Percentiles rank a stretch among this genome's conserved stretches.
Conservation (phyloP, 768 basidiomycete genomes). For the Rhodosporidiobolus sp. region DNA sequence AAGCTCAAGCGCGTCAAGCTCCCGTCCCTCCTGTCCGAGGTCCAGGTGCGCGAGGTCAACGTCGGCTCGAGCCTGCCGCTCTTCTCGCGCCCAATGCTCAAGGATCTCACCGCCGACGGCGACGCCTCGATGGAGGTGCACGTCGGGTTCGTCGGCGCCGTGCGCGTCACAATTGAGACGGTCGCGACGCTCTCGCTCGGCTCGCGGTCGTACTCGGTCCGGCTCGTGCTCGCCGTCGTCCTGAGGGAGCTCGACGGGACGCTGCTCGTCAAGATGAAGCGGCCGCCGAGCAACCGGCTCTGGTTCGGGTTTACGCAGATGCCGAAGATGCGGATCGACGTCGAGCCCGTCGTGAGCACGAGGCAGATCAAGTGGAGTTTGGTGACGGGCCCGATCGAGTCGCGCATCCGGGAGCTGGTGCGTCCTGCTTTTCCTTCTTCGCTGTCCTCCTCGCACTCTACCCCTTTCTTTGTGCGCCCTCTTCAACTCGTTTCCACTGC, state of each 20-base stretch:
- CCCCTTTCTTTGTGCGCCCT: not conserved
- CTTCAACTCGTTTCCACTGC: not conserved
- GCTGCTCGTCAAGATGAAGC: conserved; percentile 73
- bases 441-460: no score
- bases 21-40: conserved; percentile 76
- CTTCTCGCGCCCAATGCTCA: conserved; percentile 95
- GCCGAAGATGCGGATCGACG: conserved; percentile 79
- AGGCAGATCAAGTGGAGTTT: conserved; percentile 91
- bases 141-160: conserved; percentile 76
- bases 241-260: conserved; percentile 89
- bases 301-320: conserved; percentile 89
- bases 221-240: conserved; percentile 81
- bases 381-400: conserved; percentile 85
- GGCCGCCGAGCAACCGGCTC: conserved; percentile 89
- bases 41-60: conserved; percentile 82
- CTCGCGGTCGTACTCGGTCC: conserved; percentile 77
- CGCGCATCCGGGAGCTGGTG: conserved; percentile 80
- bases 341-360: conserved; percentile 91
- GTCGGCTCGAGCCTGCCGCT: conserved; percentile 80
- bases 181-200: conserved; percentile 74
- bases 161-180: conserved; percentile 84
- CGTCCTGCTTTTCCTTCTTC: no score
- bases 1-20: conserved; percentile 88
- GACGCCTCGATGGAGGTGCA: conserved; percentile 86
- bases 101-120: conserved; percentile 90